A percentile compares a stretch with the other conserved stretches of the same genome.
Conservation (phyloP, 2,329 filamentous ascomycete species). For the Ramularia endophylla region DNA sequence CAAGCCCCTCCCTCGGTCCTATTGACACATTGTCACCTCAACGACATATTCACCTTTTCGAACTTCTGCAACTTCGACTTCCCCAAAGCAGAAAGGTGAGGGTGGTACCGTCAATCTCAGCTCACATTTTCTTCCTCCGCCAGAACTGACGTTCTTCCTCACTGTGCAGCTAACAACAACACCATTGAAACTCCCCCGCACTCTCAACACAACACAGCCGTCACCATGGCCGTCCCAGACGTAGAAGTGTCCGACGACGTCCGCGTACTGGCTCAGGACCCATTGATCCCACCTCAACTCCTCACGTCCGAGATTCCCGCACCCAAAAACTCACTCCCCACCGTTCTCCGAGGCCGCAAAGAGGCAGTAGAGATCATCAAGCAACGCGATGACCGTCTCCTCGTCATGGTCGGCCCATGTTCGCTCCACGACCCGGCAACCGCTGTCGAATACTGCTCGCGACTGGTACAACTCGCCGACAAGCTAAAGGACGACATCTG, state of each 20-base stretch:
- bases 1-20: too few species aligned
- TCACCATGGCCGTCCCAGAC: conserved; percentile 15
- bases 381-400: conserved; percentile 74
- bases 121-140: too few species aligned
- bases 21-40: too few species aligned
- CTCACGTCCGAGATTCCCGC: conserved; percentile 79
- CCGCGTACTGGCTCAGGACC: conserved; percentile 80
- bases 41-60: too few species aligned
- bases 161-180: not conserved
- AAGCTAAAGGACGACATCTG: conserved; percentile 77
- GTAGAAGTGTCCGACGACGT: conserved; percentile 44
- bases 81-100: too few species aligned
- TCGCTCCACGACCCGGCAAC: conserved; percentile 90
- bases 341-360: conserved; percentile 65
- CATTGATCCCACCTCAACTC: conserved; percentile 81
- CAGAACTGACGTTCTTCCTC: too few species aligned
- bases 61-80: too few species aligned
- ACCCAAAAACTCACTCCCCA: conserved; percentile 54
- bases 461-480: conserved; percentile 69
- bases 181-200: conserved; percentile 1
- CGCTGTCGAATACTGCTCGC: conserved; percentile 80
- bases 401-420: conserved; percentile 93
- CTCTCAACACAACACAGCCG: not conserved
- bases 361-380: conserved; percentile 70
- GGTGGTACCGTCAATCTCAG: too few species aligned